Evolutionary conservation across 805 yeast genomes (phyloP), one percentile per base, ranked within the genome.

Genomic region (Barnettozyma wickerhamii): DNA sequence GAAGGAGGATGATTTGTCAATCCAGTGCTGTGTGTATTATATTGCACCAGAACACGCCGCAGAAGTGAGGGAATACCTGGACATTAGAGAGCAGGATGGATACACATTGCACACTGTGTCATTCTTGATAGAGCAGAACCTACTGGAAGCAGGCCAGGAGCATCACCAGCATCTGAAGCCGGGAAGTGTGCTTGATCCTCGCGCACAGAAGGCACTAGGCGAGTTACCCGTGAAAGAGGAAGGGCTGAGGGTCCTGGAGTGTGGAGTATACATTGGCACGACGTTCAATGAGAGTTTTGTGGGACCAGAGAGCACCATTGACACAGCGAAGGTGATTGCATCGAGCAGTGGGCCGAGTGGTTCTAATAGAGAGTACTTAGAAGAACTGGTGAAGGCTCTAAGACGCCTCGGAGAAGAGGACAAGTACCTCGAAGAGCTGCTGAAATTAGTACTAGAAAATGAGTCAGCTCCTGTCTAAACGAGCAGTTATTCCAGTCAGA

Each of bases 71-170:
- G 80, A 74, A 13, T 83, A 87, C 50, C 68, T 90, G 37, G 95
- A 90, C 51, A 71, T 77, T 12, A 69, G 98, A 41, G 98, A 90
- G 52, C 89, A 88, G 59, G 89, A 88, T 55, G 98, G 97, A 0
- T 90, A 90, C 60, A 69, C 87, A 1, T 66, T 77, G 2, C 87
- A 84, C 48, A 35, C 31, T 10, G 43, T 40, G 20, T 27, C 15
- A 35, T 40, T 14, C 14, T 34, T 12, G 28, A 19, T 30, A 13
- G 19, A 15, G 37, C 31, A 12, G 37, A 27, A 5, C 5, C 27
- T 9, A 6, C n/a, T 10, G 4, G 17, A 34, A 6, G 12, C 13
- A 18, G 30, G 7, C 13, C 3, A 14, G 14, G 14, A 13, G 14
- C 14, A 28, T 7, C 30, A 26, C 23, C 10, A 20, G 13, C 35